Conservation (phyloP, 2,329 filamentous ascomycete genomes). For the Talaromyces sp. region DNA sequence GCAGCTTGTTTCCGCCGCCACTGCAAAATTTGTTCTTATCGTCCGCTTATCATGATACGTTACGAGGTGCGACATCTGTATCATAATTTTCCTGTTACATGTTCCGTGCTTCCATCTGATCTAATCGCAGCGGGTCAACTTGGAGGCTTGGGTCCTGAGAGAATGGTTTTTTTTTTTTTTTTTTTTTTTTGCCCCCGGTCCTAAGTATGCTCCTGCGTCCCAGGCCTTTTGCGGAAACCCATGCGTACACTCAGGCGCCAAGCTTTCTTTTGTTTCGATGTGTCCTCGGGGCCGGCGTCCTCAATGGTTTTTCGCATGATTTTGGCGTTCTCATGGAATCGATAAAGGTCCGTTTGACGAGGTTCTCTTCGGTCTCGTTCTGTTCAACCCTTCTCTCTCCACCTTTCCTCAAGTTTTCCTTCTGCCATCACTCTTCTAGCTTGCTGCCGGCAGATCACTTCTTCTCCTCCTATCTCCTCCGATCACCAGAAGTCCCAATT, state of each 20-base stretch:
- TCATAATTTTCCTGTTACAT: constrained; percentile 28
- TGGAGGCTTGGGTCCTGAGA: constrained; percentile 11
- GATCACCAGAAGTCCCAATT: not conserved
- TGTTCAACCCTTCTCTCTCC: not conserved
- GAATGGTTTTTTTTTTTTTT: constrained; percentile 23
- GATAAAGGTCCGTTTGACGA: not conserved
- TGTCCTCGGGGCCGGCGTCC: constrained; percentile 24
- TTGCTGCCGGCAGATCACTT: constrained; percentile 1
- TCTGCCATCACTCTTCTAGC: not conserved
- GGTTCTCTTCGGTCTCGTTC: constrained; percentile 5
- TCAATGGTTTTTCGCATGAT: constrained; percentile 14
- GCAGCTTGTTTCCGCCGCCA: constrained; percentile 4
- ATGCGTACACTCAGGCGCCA: constrained; percentile 21
- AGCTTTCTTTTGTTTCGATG: constrained; percentile 5
- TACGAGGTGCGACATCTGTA: constrained; percentile 28
- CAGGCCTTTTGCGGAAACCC: constrained; percentile 8
- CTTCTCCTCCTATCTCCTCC: not conserved
- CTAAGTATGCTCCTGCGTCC: constrained; percentile 7
- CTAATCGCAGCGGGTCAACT: constrained; percentile 6
- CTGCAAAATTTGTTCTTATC: constrained; percentile 10
- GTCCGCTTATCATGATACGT: constrained; percentile 22
- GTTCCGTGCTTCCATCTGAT: constrained; percentile 6
- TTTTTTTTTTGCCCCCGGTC: no score
- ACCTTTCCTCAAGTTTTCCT: not conserved
- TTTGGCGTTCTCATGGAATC: constrained; percentile 21